A percentile compares a stretch with the other conserved stretches of the same genome.
These are phyloP conservation scores for Serendipita indica DNA, from an alignment of 768 basidiomycete species.

Conservation along the genomic window DNA sequence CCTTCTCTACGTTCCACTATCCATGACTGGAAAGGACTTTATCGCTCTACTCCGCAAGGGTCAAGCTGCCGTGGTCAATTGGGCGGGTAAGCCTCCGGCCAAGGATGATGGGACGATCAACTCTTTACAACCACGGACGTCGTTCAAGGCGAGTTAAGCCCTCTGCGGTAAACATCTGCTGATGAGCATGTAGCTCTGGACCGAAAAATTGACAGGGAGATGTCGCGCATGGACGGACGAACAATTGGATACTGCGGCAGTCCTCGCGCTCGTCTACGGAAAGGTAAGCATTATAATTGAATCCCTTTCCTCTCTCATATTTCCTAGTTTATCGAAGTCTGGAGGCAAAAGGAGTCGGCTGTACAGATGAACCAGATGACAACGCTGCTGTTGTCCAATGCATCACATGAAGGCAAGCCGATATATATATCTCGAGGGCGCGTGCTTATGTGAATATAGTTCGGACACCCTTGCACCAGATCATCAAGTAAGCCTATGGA, in stretches of 20 bases:
- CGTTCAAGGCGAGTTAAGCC: slow-evolving; percentile 36
- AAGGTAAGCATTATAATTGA: slow-evolving; percentile 29
- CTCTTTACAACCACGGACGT: slow-evolving; percentile 55
- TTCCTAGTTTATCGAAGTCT: slow-evolving; percentile 63
- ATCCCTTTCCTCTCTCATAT: neutral
- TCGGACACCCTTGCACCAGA: slow-evolving; percentile 64
- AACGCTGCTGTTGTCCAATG: slow-evolving; percentile 61
- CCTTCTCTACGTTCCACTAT: slow-evolving; percentile 59
- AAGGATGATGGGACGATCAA: slow-evolving; percentile 23
- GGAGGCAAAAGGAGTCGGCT: slow-evolving; percentile 68
- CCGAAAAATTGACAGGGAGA: slow-evolving; percentile 52
- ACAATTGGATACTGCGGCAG: slow-evolving; percentile 67
- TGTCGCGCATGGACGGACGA: slow-evolving; percentile 67
- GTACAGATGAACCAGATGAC: slow-evolving; percentile 58
- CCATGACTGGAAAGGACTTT: slow-evolving; percentile 58
- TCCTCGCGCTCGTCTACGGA: slow-evolving; percentile 64
- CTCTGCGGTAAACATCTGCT: neutral
- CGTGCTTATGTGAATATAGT: slow-evolving; percentile 26
- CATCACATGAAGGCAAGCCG: slow-evolving; percentile 57
- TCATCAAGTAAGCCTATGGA: slow-evolving; percentile 48
- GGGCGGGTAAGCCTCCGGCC: slow-evolving; percentile 48
- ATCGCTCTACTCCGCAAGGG: slow-evolving; percentile 70
- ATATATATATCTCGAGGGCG: neutral
- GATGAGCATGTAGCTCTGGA: slow-evolving; percentile 34
- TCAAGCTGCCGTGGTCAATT: slow-evolving; percentile 51